A percentile compares a stretch with the other conserved stretches of the same genome.
phyloP scores from a whole-genome alignment of 148 eudicot genomes.

The Nepenthes mirabilis region DNA sequence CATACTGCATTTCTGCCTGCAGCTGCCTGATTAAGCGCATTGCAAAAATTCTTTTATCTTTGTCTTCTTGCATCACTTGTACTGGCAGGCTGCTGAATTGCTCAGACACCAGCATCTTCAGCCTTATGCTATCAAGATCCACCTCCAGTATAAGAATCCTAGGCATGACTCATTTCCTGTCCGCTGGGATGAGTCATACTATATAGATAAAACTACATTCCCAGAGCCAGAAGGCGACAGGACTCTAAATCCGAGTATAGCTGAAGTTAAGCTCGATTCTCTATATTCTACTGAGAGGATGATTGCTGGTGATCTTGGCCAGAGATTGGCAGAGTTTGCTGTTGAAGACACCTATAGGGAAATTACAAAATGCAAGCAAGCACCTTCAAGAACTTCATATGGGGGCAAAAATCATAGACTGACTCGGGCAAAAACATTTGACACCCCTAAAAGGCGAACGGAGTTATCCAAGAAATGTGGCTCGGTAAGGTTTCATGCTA shows the following conservation, averaged over 20 bases:
- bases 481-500: conserved; percentile 29
- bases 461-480: conserved; percentile 44
- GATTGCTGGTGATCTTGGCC: conserved; percentile 25
- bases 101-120: conserved; percentile 76
- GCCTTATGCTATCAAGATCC: conserved; percentile 67
- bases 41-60: too few relatives aligned
- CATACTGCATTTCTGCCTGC: too few relatives aligned
- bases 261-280: conserved; percentile 45
- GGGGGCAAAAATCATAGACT: conserved; percentile 25
- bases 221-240: conserved; percentile 55
- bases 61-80: neutral
- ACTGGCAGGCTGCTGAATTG: conserved; percentile 72
- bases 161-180: conserved; percentile 45
- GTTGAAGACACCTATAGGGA: conserved; percentile 28
- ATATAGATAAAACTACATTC: conserved; percentile 55
- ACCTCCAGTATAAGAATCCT: conserved; percentile 58
- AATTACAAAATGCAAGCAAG: conserved; percentile 17
- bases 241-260: conserved; percentile 65
- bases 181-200: conserved; percentile 53
- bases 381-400: conserved; percentile 30
- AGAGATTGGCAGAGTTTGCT: conserved; percentile 35
- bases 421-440: conserved; percentile 35
- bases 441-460: conserved; percentile 38
- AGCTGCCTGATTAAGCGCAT: too few relatives aligned
- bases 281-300: conserved; percentile 29